Percentiles rank a stretch among this genome's conserved stretches.
phyloP scores from a whole-genome alignment of 1,284 basidiomycete genomes.

The Sporisorium exsertum region DNA sequence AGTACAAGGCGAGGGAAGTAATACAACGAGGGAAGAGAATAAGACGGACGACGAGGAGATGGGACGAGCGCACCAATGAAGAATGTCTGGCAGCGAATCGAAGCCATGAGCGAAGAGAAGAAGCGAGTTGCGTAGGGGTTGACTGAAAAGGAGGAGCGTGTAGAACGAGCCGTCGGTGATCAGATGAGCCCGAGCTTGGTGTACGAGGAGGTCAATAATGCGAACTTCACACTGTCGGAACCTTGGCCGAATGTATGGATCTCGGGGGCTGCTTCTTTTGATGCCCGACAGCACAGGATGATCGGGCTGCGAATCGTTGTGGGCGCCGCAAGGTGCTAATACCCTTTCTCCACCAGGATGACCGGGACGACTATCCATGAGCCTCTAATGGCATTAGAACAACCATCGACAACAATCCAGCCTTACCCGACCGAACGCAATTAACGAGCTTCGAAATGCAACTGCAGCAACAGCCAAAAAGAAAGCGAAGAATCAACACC shows the following conservation, averaged over 20 bases:
- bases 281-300: neutral
- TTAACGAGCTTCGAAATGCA: constrained; percentile 55
- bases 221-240: neutral
- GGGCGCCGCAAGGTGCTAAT: neutral
- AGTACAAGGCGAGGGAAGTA: constrained; percentile 31
- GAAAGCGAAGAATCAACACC: neutral
- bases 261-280: neutral
- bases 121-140: neutral
- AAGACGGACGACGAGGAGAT: neutral
- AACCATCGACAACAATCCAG: neutral
- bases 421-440: neutral
- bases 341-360: neutral
- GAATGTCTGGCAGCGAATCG: neutral
- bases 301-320: neutral
- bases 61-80: neutral
- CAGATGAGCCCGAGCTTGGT: neutral
- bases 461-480: constrained; percentile 11
- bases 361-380: no score
- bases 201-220: neutral
- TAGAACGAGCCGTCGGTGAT: neutral
- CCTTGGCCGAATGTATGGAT: neutral
- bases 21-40: constrained; percentile 18
- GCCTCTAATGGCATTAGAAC: neutral
- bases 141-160: neutral
- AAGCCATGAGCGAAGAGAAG: neutral